phyloP scores from a whole-genome alignment of 75 land plant genomes.

The Pinus taeda region DNA sequence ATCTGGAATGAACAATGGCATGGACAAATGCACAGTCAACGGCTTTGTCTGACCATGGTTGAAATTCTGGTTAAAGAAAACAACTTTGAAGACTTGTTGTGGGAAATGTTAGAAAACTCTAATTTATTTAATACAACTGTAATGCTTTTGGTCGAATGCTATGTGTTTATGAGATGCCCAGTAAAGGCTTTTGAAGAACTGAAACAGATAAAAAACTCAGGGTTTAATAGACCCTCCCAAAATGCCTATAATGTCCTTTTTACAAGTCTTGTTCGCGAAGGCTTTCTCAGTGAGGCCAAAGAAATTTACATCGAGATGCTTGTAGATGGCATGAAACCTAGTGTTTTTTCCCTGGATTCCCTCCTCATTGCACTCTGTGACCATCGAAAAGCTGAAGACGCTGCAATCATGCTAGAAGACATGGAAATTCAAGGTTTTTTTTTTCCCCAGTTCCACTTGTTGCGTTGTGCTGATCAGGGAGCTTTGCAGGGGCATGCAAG shows the following conservation, averaged over 20 bases:
- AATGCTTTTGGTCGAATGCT: background rate
- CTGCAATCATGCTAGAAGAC: background rate
- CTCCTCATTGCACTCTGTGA: background rate
- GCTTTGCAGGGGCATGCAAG: constrained; percentile 7
- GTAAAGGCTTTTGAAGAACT: background rate
- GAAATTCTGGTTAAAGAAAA: background rate
- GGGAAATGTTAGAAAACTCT: background rate
- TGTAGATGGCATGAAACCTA: background rate
- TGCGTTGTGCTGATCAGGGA: constrained; percentile 2
- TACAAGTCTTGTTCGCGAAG: background rate
- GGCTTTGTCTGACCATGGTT: background rate
- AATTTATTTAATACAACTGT: background rate
- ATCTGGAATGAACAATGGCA: background rate
- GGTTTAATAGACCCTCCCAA: background rate
- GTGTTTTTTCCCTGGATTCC: background rate
- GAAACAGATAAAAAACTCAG: background rate
- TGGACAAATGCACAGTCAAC: background rate
- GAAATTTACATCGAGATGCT: background rate
- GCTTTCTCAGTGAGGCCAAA: background rate
- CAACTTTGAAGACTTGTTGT: background rate
- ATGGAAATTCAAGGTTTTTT: background rate
- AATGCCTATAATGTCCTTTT: background rate
- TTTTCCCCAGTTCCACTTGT: background rate
- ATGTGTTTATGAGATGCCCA: background rate
- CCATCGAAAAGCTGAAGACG: background rate